These are phyloP conservation scores for Tillandsia fasciculata DNA, from an alignment of 176 grass and related monocot genomes.

Conservation along the genomic window DNA sequence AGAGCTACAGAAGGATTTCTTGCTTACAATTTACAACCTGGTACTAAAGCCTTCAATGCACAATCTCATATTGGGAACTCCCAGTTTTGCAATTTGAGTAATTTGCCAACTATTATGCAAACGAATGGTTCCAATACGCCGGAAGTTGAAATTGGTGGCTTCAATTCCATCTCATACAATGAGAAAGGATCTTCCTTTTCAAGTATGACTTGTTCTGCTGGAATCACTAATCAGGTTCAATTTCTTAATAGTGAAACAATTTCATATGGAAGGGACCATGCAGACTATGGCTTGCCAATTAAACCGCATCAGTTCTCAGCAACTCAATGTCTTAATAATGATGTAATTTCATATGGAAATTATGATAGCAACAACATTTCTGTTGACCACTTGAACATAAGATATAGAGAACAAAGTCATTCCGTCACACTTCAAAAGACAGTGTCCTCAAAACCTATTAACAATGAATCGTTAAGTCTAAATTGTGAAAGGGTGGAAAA, in stretches of 20 bases:
- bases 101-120: not conserved
- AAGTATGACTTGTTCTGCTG: not conserved
- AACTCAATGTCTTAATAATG: not conserved
- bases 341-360: constrained; percentile 1
- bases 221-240: not conserved
- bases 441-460: not conserved
- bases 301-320: not conserved
- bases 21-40: not conserved
- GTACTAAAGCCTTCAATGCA: not conserved
- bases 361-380: not conserved
- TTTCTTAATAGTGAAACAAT: not conserved
- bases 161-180: not conserved
- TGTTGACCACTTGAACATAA: not conserved
- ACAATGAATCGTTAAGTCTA: not conserved
- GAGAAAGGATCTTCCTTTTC: not conserved
- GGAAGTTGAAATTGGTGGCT: not conserved
- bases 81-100: not conserved
- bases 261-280: not conserved
- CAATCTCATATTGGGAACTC: constrained; percentile 3
- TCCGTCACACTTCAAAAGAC: not conserved
- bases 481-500: not conserved
- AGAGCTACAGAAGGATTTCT: not conserved
- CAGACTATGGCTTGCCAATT: not conserved
- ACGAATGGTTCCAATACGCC: not conserved
- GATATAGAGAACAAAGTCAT: not conserved